Evolutionary conservation across 1,284 basidiomycete species (phyloP), one percentile per base, ranked within the genome.

Genomic region (Ustilago esculenta): DNA sequence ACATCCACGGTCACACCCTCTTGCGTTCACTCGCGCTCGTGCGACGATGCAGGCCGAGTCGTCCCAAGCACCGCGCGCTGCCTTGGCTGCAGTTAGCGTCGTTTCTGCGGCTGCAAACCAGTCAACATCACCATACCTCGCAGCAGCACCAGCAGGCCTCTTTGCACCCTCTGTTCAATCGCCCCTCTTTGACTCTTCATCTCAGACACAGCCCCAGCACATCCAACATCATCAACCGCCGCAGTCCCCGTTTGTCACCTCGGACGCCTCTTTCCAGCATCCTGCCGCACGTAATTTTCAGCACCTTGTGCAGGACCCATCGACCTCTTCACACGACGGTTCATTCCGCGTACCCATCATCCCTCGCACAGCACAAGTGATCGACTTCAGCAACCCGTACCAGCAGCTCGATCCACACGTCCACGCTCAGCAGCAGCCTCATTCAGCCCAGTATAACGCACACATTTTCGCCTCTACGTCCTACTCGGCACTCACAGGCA

Each of bases 341-440:
- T 37, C 50, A 15, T 71, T 45, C 40, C 61, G 67, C 32, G 42
- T 58, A 3, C 42, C 56, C n/a, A 37, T 50, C 33, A 37, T 57
- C 25, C 48, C 67, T 34, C 59, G 60, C 27, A 27, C 47, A 5
- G 49, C 50, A 7, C 44, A 36, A 8, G 44, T 51, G 20, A 42
- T 60, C 46, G 51, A 69, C 35, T 69, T 55, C 55, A 48, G n/a
- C 50, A 41, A 54, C 24, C 39, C 59, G 10, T 63, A 61, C 37
- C 53, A 55, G n/a, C 49, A 57, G 42, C 42, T 58, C 35, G 59
- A 51, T 30, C 29, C 48, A 8, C 65, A 66, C 18, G 34, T 43
- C 18, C 49, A 48, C 9, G 33, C 46, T 3, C 61, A 65, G 12
- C 64, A 51, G 17, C 53, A 50, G 21, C 23, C 44, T 27, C 57